phyloP scores from a whole-genome alignment of 768 basidiomycete species.

The Termitomyces sp. region DNA sequence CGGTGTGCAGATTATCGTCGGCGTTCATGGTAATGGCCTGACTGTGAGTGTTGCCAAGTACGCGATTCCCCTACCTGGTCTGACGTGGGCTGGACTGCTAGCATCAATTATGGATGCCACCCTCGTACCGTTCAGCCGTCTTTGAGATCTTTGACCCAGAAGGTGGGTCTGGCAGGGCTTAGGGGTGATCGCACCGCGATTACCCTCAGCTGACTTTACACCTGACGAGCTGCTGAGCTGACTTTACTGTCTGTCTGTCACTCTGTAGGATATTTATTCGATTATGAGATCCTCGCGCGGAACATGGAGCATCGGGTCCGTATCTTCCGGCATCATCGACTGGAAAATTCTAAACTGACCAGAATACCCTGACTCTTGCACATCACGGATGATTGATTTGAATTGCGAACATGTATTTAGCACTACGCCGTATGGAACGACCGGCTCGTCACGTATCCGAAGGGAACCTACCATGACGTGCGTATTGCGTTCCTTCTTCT shows the following conservation, averaged over 20 bases:
- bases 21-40: constrained; percentile 70
- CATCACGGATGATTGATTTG: neutral
- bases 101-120: constrained; percentile 69
- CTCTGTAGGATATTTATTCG: constrained; percentile 34
- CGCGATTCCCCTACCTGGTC: constrained; percentile 1
- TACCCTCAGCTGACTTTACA: neutral
- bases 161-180: constrained; percentile 28
- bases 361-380: neutral
- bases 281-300: constrained; percentile 41
- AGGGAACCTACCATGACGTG: constrained; percentile 30
- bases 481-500: constrained; percentile 4
- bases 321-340: constrained; percentile 3
- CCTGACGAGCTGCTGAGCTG: neutral
- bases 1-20: constrained; percentile 48
- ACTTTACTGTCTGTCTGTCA: neutral
- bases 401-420: constrained; percentile 17
- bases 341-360: constrained; percentile 3
- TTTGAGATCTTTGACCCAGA: constrained; percentile 68
- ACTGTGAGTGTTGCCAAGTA: constrained; percentile 34
- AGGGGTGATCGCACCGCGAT: constrained; percentile 6
- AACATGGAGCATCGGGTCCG: constrained; percentile 41
- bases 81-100: constrained; percentile 7
- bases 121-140: constrained; percentile 58
- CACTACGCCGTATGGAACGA: constrained; percentile 72
- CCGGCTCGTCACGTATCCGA: constrained; percentile 41